A percentile compares a stretch with the other conserved stretches of the same genome.
These are phyloP conservation scores for Adiantum capillusveneris DNA, from an alignment of 75 land plant species.

Conservation along the genomic window DNA sequence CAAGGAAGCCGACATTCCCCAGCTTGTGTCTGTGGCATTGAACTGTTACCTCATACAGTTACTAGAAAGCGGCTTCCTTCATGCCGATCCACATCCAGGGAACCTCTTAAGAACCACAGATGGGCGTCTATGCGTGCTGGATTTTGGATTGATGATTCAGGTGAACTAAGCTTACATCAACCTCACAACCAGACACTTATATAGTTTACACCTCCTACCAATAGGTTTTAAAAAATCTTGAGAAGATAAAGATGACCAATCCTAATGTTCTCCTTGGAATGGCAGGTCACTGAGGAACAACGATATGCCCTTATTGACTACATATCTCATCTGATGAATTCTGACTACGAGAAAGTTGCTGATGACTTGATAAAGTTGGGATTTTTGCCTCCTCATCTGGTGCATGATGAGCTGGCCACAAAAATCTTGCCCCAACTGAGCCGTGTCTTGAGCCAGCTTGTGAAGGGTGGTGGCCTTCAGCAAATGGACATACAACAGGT, in stretches of 20 bases:
- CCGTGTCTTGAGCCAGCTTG: constrained; percentile 19
- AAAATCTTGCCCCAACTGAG: constrained; percentile 27
- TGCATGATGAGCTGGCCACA: constrained; percentile 14
- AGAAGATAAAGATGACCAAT: neutral
- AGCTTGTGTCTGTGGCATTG: constrained; percentile 22
- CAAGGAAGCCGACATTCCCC: constrained; percentile 16
- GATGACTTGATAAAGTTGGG: constrained; percentile 35
- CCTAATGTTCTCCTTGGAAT: too few species aligned
- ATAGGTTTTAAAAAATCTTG: neutral
- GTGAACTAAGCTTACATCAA: constrained; percentile 7
- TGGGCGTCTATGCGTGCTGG: constrained; percentile 50
- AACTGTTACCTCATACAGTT: constrained; percentile 66
- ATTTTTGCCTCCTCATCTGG: constrained; percentile 22
- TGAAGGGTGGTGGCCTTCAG: constrained; percentile 26
- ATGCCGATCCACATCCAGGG: constrained; percentile 98
- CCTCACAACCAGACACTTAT: neutral
- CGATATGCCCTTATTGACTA: constrained; percentile 31
- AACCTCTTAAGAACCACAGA: constrained; percentile 63
- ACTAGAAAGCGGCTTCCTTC: constrained; percentile 81
- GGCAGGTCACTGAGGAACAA: constrained; percentile 37
- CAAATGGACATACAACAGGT: constrained; percentile 32
- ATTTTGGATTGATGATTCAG: constrained; percentile 37
- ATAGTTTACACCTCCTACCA: neutral
- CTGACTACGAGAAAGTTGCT: constrained; percentile 26
- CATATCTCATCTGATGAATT: constrained; percentile 27